Base-by-base conservation (phyloP, 148 eudicot species). In the Spergularia marina region DNA sequence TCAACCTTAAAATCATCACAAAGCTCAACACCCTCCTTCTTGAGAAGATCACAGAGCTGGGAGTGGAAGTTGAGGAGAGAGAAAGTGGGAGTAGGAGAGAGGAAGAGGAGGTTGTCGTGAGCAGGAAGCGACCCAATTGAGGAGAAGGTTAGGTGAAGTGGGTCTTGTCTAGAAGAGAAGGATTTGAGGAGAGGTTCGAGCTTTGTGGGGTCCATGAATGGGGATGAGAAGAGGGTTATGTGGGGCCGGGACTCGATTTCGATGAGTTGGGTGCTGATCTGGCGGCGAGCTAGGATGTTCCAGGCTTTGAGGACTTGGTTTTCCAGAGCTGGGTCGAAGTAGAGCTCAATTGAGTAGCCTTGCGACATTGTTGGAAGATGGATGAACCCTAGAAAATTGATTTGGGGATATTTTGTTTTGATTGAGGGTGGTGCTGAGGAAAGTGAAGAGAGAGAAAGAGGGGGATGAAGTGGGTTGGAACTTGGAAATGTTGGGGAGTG, bases 191-290 rank as follows among this genome's bases (percentile, higher is more conserved):
- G 17, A 52, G 84, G 87, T 61, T 91, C 94, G 7, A 93, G 81
- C 76, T 91, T 93, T 13, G 82, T 73, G 2, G 88, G 87, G 63
- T 93, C 98, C 1, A 74, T 25, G 53, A 79, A 67, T 2, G 84
- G 84, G 72, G 86, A 75, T 2, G 90, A 85, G 69, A 91, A 89
- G 39, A 93, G 90, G 76, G 98, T 93, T 34, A 93, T 87, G 74
- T 91, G 98, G 18, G 98, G 97, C 4, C 98, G 89, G 2, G 98
- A 91, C 57, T 93, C 97, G 52, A 91, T 91, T 73, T 93, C 98
- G 34, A 93, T 93, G 20, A 93, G 89, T 78, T 89, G 98, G 67
- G 97, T 93, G 72, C 92, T 93, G 78, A 93, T 88, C 83, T 93
- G 94, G 40, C 96, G 87, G 1, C 98, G 88, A 64, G 96, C 98